Base-by-base conservation (phyloP, 495 filamentous ascomycete species). In the Schizothecium vesticola region DNA sequence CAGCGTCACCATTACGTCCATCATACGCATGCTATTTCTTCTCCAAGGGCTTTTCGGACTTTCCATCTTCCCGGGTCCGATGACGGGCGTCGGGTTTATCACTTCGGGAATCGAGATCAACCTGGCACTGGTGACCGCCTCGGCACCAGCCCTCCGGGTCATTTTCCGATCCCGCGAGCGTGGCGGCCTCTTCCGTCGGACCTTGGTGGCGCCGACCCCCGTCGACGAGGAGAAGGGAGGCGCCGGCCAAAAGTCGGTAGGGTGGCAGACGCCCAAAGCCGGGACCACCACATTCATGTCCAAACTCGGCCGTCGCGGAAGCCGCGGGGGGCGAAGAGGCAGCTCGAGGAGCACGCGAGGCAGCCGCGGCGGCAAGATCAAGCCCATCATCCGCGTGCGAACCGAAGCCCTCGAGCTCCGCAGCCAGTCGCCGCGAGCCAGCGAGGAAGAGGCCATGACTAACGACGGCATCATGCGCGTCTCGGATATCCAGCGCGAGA, bases 61-160 rank as follows among this genome's bases (percentile, higher is more conserved):
- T 6, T 73, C 72, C 56, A 71, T 77, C 12, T 69, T 73, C 9
- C 71, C 70, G 19, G 75, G 78, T 56, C 68, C 72, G 2, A 73
- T 67, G 12, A 73, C 75, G 68, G 73, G 77, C 64, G 81, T 86
- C 56, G 81, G 83, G 11, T 85, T 85, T 71, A 77, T 80, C 57
- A 83, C 79, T 26, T 86, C 83, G 0, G 84, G 77, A 56, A 78
- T 87, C 24, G 86, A 87, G 73, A 82, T 81, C 5, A 86, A 87
- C 73, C 74, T 87, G 8, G 86, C 84, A 3, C 76, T 86, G 60
- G 80, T 87, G 26, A 83, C 84, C 12, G 84, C 84, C 12, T 86
- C 78, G 12, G 78, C 76, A 0, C 81, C 81, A 0, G 80, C 80
- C 0, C 63, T 83, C 16, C 69, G 79, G n/a, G 79, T 80, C 4